Conservation (phyloP, 169 alveolate species). For the Miamiensis avidus region DNA sequence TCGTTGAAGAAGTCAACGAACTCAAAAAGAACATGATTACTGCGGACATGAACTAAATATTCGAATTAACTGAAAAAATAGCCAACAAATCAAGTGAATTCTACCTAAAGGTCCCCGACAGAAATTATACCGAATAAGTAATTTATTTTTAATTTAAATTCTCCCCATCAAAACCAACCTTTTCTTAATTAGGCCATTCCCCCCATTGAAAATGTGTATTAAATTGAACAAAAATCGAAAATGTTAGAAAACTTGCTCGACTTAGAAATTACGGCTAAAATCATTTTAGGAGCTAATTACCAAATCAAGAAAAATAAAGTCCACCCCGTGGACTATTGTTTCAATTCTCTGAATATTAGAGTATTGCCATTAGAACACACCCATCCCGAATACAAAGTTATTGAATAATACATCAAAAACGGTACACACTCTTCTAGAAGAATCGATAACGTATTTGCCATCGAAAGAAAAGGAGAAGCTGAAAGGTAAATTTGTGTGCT, state of each 20-base stretch:
- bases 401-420: slow-evolving; percentile 44
- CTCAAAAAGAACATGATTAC: background rate
- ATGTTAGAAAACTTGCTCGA: slow-evolving; percentile 53
- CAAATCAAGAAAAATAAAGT: slow-evolving; percentile 17
- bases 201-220: background rate
- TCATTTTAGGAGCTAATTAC: slow-evolving; percentile 59
- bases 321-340: slow-evolving; percentile 57
- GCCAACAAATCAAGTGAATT: background rate
- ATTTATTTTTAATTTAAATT: too few relatives aligned
- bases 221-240: background rate
- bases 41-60: background rate
- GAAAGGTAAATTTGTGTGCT: slow-evolving; percentile 28
- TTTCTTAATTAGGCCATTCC: background rate
- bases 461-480: slow-evolving; percentile 71
- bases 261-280: slow-evolving; percentile 62
- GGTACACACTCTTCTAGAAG: background rate
- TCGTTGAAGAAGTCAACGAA: background rate
- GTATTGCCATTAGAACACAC: slow-evolving; percentile 47
- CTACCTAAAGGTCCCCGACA: background rate
- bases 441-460: slow-evolving; percentile 51
- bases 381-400: slow-evolving; percentile 54
- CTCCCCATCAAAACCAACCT: too few relatives aligned
- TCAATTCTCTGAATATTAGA: slow-evolving; percentile 55
- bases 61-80: background rate
- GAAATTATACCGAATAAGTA: too few relatives aligned